Base-by-base conservation (phyloP, 345 rosid genomes). In the Theobroma cacao region DNA sequence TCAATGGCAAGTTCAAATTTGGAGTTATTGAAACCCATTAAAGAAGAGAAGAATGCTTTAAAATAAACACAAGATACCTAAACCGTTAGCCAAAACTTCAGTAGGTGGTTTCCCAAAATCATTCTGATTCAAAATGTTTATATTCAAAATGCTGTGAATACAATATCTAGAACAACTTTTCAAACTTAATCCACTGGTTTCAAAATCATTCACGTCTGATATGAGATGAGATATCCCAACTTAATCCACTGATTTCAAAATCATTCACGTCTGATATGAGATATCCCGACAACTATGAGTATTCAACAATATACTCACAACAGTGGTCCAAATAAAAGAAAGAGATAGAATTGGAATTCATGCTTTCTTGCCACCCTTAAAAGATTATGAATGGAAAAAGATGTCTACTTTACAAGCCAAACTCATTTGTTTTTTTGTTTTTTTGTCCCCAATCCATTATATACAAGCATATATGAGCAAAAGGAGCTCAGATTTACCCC, bases 321-420 rank as follows among this genome's bases (percentile, higher is more conserved):
- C 69, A 73, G 53, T 76, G 34, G 73, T 65, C 47, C 64, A 76
- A 62, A 71, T 62, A 28, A 76, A 48, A 41, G 45, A 72, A 13
- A 52, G 56, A 41, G 66, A 74, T 31, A 43, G 3, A 81, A 26
- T 48, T 59, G 73, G 72, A 60, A 60, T 68, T 79, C 43, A 74
- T 7, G 68, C 72, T 73, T 26, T 34, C 77, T 47, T 47, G 52
- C 24, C 56, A 30, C 38, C 58, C 60, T 58, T 40, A 63, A 43
- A 70, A 31, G 72, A 48, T 64, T 22, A 59, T 82, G 74, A 81
- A 67, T 48, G 66, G 78, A 53, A 56, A 72, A 77, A 47, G 61
- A 47, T 50, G 53, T 61, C 50, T 12, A 43, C 65, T 77, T 77
- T 65, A 53, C 62, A 63, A 75, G 65, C 36, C 52, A 48, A 63